Conservation (phyloP, 176 grass and related monocot genomes). For the Oryza glaberrima region DNA sequence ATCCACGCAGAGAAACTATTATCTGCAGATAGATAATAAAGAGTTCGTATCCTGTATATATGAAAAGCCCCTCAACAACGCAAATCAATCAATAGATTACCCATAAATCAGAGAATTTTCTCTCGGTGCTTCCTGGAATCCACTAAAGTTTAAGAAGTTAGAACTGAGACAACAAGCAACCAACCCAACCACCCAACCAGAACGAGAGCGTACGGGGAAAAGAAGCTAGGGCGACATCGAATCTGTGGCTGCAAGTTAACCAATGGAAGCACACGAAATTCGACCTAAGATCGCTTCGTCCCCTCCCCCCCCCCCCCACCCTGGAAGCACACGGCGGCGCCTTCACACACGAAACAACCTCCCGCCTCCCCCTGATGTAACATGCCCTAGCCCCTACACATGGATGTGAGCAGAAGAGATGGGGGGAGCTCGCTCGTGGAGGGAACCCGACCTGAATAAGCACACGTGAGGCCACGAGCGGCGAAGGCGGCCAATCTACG, state of each 20-base stretch:
- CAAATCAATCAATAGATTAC: neutral
- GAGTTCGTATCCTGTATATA: neutral
- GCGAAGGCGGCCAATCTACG: neutral
- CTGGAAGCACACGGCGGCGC: neutral
- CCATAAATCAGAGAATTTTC: neutral
- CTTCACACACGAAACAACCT: neutral
- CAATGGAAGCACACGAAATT: neutral
- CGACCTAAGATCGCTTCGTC: slow-evolving; percentile 7
- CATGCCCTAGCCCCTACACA: neutral
- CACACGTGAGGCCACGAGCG: neutral
- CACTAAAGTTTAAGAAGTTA: neutral
- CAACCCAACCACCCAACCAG: neutral
- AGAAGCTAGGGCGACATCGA: slow-evolving; percentile 2
- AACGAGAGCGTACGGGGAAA: neutral
- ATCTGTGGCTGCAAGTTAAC: neutral
- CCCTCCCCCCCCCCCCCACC: neutral
- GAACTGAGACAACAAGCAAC: neutral
- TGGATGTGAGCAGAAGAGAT: slow-evolving; percentile 3
- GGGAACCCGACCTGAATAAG: slow-evolving; percentile 11
- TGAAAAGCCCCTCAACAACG: neutral
- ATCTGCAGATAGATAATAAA: slow-evolving; percentile 23
- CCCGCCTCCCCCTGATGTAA: neutral
- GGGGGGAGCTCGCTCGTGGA: neutral
- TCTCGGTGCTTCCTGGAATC: neutral
- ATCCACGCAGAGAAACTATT: neutral